Conservation (phyloP, 1,284 basidiomycete genomes). For the Cryptococcus sp. region DNA sequence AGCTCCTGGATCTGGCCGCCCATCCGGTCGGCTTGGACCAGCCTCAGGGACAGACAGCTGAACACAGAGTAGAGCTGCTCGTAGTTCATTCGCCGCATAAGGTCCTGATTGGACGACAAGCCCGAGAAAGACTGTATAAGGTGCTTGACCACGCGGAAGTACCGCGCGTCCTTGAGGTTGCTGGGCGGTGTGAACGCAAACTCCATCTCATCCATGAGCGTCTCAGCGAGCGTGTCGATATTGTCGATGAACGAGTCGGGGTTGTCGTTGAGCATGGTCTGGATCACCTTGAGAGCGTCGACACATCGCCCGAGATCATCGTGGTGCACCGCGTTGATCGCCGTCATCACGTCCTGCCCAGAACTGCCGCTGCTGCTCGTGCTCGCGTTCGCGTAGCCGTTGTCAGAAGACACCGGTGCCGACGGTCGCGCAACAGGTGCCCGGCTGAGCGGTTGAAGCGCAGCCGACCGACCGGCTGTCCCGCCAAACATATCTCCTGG, state of each 20-base stretch:
- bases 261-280: constrained; percentile 70
- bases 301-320: constrained; percentile 80
- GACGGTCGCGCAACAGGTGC: constrained; percentile 2
- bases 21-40: constrained; percentile 75
- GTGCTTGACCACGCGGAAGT: constrained; percentile 89
- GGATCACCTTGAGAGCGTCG: constrained; percentile 88
- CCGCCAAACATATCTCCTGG: not conserved
- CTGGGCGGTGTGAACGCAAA: constrained; percentile 79
- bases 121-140: constrained; percentile 71
- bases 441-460: constrained; percentile 26
- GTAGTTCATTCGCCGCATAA: constrained; percentile 31
- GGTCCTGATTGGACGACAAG: constrained; percentile 26
- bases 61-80: constrained; percentile 56
- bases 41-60: constrained; percentile 80
- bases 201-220: constrained; percentile 80
- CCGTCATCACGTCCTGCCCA: constrained; percentile 16
- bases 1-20: constrained; percentile 71
- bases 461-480: constrained; percentile 4
- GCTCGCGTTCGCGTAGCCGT: not conserved
- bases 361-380: not conserved
- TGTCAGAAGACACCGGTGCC: too few species aligned
- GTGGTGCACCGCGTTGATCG: constrained; percentile 39
- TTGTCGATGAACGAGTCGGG: constrained; percentile 56
- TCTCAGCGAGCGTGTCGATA: constrained; percentile 68
- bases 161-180: constrained; percentile 66